Evolutionary conservation across 352 stramenopile species (phyloP).

Genomic region (Elongisporangium anandrum): DNA sequence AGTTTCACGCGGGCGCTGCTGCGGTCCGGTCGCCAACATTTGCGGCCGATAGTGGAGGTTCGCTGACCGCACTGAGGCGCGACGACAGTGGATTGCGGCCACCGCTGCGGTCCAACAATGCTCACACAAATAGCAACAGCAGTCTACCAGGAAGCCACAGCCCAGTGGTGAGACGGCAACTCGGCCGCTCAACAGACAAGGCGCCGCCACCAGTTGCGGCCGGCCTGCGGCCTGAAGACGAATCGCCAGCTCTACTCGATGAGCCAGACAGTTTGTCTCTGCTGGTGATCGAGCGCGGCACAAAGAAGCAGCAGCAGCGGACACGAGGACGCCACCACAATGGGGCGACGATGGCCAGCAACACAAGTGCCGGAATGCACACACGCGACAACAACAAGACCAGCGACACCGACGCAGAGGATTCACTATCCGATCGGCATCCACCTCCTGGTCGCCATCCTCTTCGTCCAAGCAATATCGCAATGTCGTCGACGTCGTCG

Average conservation of each 20-base stretch:
- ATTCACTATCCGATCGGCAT: conserved; percentile 10
- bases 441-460: not conserved
- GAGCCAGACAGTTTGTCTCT: conserved; percentile 25
- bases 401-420: conserved; percentile 3
- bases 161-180: conserved; percentile 1
- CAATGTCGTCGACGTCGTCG: not conserved
- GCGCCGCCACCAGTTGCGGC: conserved; percentile 4
- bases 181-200: conserved; percentile 1
- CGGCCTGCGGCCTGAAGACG: not conserved
- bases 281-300: conserved; percentile 15
- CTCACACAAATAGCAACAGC: conserved; percentile 5
- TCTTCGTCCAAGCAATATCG: not conserved
- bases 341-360: not conserved
- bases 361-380: not conserved
- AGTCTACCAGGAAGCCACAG: conserved; percentile 7
- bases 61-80: conserved; percentile 1
- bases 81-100: conserved; percentile 7
- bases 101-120: conserved; percentile 10
- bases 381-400: conserved; percentile 7
- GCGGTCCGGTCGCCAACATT: conserved; percentile 2
- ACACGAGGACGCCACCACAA: not conserved
- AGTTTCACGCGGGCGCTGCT: conserved; percentile 10
- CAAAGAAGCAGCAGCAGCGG: conserved; percentile 1
- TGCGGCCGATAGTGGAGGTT: not conserved
- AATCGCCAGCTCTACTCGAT: not conserved